phyloP scores from a whole-genome alignment of 257 asterid genomes.

The Gentiana straminea region DNA sequence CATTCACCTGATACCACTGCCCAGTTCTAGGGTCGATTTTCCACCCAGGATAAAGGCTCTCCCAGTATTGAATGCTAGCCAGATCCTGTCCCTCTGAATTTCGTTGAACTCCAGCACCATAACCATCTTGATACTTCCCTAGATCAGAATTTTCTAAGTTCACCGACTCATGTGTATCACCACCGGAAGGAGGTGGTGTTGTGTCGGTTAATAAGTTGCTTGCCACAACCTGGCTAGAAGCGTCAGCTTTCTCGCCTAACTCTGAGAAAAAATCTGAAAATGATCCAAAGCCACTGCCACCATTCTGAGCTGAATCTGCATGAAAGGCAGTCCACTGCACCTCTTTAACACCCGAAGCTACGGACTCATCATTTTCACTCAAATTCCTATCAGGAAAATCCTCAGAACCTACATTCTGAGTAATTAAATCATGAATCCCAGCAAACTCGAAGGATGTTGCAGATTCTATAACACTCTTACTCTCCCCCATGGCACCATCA shows the following conservation, averaged over 20 bases:
- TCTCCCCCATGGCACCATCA: conserved; percentile 3
- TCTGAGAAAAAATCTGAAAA: conserved; percentile 69
- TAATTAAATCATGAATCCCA: conserved; percentile 14
- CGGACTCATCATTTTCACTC: conserved; percentile 29
- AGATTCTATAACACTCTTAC: conserved; percentile 20
- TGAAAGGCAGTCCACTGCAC: conserved; percentile 85
- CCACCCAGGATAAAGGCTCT: conserved; percentile 89
- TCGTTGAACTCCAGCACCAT: conserved; percentile 36
- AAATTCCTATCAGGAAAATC: conserved; percentile 16
- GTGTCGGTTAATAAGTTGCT: conserved; percentile 19
- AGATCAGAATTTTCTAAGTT: conserved; percentile 19
- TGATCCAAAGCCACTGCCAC: conserved; percentile 65
- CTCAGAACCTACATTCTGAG: conserved; percentile 29
- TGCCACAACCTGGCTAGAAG: conserved; percentile 28
- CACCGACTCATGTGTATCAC: conserved; percentile 23
- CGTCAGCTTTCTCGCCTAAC: conserved; percentile 42
- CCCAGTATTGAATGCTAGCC: conserved; percentile 59
- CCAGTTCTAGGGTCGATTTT: conserved; percentile 56
- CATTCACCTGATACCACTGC: conserved; percentile 79
- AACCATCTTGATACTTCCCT: conserved; percentile 24
- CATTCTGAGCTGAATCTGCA: conserved; percentile 34
- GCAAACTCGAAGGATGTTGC: conserved; percentile 36
- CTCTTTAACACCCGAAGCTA: conserved; percentile 58
- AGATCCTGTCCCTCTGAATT: conserved; percentile 29
- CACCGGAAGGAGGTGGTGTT: conserved; percentile 13